phyloP scores from a whole-genome alignment of 352 stramenopile genomes.

The Lagenidium giganteum region DNA sequence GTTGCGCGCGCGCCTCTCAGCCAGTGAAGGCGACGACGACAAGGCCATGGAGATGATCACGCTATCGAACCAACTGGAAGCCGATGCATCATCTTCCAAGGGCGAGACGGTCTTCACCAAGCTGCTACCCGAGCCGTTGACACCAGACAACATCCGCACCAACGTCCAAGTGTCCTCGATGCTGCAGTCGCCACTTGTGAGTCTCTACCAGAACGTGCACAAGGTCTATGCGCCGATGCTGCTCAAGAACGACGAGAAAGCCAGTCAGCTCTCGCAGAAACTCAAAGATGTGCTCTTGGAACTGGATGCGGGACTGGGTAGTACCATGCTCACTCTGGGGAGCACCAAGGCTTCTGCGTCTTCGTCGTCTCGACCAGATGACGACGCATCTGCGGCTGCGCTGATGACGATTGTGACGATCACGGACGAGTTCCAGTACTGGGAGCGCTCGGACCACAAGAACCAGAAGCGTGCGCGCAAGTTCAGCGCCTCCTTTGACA shows the following conservation, averaged over 20 bases:
- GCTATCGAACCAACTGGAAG: conserved; percentile 26
- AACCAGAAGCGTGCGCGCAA: conserved; percentile 68
- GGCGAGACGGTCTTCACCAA: conserved; percentile 66
- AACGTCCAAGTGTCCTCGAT: conserved; percentile 72
- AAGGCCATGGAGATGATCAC: conserved; percentile 16
- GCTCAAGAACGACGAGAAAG: conserved; percentile 39
- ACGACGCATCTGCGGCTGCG: conserved; percentile 25
- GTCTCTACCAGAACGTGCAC: conserved; percentile 76
- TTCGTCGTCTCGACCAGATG: conserved; percentile 22
- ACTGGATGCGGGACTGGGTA: conserved; percentile 59
- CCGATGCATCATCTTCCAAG: conserved; percentile 8
- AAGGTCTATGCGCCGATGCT: conserved; percentile 80
- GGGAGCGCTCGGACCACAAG: conserved; percentile 54
- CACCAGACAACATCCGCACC: conserved; percentile 61
- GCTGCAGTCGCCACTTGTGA: conserved; percentile 62
- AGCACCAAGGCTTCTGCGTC: conserved; percentile 12
- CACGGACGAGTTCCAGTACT: conserved; percentile 86
- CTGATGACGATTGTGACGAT: conserved; percentile 81
- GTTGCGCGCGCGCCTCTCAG: conserved; percentile 48
- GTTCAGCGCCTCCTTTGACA: conserved; percentile 76
- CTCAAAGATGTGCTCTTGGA: conserved; percentile 77
- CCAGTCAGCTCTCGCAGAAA: conserved; percentile 58
- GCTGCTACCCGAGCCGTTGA: conserved; percentile 34
- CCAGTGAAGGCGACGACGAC: conserved; percentile 6
- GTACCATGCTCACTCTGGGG: conserved; percentile 20